Conservation (phyloP, 2,329 filamentous ascomycete genomes). For the Neurospora sp. region DNA sequence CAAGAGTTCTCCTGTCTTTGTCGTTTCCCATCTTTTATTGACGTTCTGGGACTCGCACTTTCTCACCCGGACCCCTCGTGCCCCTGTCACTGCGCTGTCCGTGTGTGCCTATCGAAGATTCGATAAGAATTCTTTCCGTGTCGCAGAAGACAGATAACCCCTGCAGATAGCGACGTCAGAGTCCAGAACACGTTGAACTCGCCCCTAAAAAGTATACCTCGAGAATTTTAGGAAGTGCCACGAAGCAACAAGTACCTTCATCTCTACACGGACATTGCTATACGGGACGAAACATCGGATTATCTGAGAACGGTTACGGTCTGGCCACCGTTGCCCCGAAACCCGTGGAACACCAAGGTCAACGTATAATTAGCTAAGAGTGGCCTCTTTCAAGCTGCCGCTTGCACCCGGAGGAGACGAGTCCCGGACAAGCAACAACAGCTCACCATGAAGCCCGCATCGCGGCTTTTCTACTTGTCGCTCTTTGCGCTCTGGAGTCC, state of each 20-base stretch:
- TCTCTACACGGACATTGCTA: neutral
- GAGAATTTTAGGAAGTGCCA: neutral
- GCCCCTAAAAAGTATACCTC: neutral
- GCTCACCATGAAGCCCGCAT: constrained; percentile 39
- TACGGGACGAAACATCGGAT: neutral
- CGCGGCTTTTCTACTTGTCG: constrained; percentile 44
- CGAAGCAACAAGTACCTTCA: neutral
- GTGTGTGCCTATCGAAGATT: neutral
- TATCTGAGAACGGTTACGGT: neutral
- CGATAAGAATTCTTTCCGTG: neutral
- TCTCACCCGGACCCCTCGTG: neutral
- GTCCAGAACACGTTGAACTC: neutral
- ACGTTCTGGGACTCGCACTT: neutral
- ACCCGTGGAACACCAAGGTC: neutral
- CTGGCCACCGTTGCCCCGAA: neutral
- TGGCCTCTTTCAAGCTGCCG: neutral
- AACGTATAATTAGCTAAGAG: neutral
- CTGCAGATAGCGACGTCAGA: neutral
- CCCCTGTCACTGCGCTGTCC: neutral
- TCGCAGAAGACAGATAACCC: neutral
- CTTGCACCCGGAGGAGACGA: neutral
- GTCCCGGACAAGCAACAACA: neutral
- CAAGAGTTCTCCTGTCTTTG: neutral
- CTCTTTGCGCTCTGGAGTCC: constrained; percentile 45
- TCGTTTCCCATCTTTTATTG: neutral